Evolutionary conservation across 2,329 filamentous ascomycete species (phyloP), one percentile per base, ranked within the genome.

Genomic region (Sclerotinia minor): DNA sequence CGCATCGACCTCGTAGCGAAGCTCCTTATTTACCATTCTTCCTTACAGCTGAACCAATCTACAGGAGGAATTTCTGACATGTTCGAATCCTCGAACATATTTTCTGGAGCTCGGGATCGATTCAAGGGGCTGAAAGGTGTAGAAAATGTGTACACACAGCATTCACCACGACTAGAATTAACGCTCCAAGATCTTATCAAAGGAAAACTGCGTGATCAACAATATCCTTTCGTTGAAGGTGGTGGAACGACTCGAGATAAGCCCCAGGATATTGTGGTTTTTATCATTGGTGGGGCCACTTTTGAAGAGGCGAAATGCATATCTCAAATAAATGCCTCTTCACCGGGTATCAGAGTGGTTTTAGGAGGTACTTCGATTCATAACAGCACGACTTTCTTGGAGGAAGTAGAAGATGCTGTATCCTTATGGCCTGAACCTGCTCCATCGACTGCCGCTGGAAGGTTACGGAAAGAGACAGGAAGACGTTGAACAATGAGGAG

Each of bases 61-160:
- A 86, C 87, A 2, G 87, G 90, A 13, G 92, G 92, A 6, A 92
- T 97, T 68, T 89, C 92, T 0, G 94, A 98, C 72, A 87, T 98
- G 8, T 98, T 99, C 75, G 94, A 98, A 75, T 90, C 92, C 0
- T 87, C 90, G 0, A 94, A 92, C 5, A 94, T 99, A 71, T 97
- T 99, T 79, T 92, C 92, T 0, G 92, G 92, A 17, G 93, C 94
- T 15, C 86, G 92, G 50, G 92, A 90, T 75, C 88, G 94, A 6
- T 93, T 99, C 79, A 97, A 96, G 76, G 95, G 95, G 0, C 83
- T 99, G 19, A 97, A 98, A 76, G 95, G 95, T 1, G 95, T 99
- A 1, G 96, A 99, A 78, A 99, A 99, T 74, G 95, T 99, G 38
- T 99, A 99, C 78, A 99, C 95, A 0, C 96, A 99, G 78, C 95